phyloP scores from a whole-genome alignment of 257 asterid genomes.

The Solanum virginianum region DNA sequence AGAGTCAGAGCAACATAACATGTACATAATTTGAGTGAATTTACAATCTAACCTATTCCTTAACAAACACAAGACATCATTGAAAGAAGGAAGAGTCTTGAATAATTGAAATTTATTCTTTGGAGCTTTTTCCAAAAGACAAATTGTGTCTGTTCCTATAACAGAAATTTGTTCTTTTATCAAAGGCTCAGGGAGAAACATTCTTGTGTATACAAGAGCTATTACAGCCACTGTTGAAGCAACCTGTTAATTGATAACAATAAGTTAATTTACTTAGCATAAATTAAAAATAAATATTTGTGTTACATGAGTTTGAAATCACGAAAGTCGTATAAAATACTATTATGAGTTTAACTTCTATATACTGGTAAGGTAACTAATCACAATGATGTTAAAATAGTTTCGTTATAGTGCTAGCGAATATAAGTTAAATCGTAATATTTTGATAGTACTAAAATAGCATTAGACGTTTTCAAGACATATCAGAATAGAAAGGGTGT shows the following conservation, averaged over 20 bases:
- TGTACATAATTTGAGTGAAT: neutral
- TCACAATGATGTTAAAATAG: neutral
- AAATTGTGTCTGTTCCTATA: constrained; percentile 32
- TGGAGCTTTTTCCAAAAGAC: constrained; percentile 51
- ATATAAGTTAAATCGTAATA: neutral
- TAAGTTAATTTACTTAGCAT: neutral
- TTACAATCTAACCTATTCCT: constrained; percentile 35
- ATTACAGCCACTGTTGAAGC: constrained; percentile 53
- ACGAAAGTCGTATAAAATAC: neutral
- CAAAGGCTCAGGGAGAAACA: constrained; percentile 61
- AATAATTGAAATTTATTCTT: constrained; percentile 26
- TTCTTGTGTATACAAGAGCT: constrained; percentile 63
- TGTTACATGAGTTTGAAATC: neutral
- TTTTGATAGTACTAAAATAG: neutral
- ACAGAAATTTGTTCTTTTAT: neutral
- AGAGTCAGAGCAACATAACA: neutral
- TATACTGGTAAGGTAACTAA: neutral
- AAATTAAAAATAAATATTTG: neutral
- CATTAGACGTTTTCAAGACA: neutral
- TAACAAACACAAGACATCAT: constrained; percentile 50
- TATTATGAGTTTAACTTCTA: neutral
- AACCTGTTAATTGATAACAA: constrained; percentile 24
- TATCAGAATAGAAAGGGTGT: neutral
- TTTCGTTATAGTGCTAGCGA: neutral
- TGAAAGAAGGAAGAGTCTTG: constrained; percentile 44